These are phyloP conservation scores for Phytophthora hibernalis DNA, from an alignment of 352 stramenopile species.

Conservation along the genomic window DNA sequence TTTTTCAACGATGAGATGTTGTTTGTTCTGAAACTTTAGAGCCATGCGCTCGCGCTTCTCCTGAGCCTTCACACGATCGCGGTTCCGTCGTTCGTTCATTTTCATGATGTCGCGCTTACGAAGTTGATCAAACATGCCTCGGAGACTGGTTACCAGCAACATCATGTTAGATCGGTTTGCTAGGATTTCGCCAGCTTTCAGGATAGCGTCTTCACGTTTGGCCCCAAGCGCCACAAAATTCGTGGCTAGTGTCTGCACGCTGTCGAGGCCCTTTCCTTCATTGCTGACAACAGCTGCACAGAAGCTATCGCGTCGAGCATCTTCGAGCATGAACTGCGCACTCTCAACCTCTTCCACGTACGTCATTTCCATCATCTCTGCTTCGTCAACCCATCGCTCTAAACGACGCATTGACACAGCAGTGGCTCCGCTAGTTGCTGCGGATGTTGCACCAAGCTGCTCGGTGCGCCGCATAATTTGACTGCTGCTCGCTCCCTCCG, in stretches of 20 bases:
- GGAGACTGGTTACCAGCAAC: constrained; percentile 67
- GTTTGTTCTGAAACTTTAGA: constrained; percentile 74
- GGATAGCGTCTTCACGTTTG: constrained; percentile 65
- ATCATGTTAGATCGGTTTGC: constrained; percentile 86
- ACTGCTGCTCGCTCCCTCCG: constrained; percentile 33
- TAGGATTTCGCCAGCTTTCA: constrained; percentile 82
- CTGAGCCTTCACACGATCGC: constrained; percentile 60
- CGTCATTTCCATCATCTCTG: constrained; percentile 75
- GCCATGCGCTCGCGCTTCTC: constrained; percentile 69
- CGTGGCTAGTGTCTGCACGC: constrained; percentile 62
- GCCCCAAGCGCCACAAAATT: constrained; percentile 75
- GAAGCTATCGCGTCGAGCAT: constrained; percentile 68
- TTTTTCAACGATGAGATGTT: constrained; percentile 68
- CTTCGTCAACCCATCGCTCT: constrained; percentile 67
- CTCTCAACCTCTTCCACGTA: constrained; percentile 77
- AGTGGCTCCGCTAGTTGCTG: constrained; percentile 30
- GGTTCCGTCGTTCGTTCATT: constrained; percentile 72
- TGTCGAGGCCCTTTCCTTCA: constrained; percentile 66
- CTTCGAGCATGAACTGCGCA: constrained; percentile 74
- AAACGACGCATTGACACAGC: constrained; percentile 55
- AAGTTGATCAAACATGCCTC: constrained; percentile 75
- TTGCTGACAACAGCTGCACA: constrained; percentile 64
- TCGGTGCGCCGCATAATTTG: constrained; percentile 36
- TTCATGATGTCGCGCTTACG: constrained; percentile 79
- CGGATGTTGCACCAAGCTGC: constrained; percentile 25